These are phyloP conservation scores for Plasmodium inui DNA, from an alignment of 169 alveolate genomes.

Conservation along the genomic window DNA sequence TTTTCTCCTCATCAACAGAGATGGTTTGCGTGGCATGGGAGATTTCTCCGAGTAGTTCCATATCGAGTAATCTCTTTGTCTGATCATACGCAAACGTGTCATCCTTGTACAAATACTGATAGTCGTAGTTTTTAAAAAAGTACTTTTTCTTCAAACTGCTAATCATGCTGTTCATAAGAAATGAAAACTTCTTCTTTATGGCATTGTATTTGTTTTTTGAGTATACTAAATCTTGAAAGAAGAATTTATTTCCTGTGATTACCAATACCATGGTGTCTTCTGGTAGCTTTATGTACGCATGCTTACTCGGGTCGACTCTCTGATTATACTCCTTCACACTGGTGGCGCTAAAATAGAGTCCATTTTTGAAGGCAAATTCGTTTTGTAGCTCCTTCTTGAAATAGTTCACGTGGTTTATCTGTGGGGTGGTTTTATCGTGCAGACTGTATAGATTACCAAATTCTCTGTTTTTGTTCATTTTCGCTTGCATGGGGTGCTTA, in stretches of 20 bases:
- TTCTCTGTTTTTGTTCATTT: not conserved
- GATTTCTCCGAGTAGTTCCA: conserved; percentile 50
- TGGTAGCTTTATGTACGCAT: conserved; percentile 41
- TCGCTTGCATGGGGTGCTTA: not conserved
- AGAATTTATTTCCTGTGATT: conserved; percentile 48
- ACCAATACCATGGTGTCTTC: conserved; percentile 43
- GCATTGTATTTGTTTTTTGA: conserved; percentile 41
- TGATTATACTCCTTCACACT: conserved; percentile 48
- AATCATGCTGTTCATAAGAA: conserved; percentile 23
- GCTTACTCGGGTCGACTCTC: conserved; percentile 7
- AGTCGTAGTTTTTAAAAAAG: conserved; percentile 42
- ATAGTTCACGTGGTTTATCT: not conserved
- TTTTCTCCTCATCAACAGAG: not conserved
- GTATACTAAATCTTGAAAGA: conserved; percentile 60
- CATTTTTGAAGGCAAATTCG: conserved; percentile 55
- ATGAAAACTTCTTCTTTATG: conserved; percentile 31
- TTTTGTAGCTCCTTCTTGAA: conserved; percentile 54
- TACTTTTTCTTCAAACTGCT: conserved; percentile 21
- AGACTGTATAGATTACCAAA: not conserved
- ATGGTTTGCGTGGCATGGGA: conserved; percentile 45
- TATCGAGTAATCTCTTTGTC: conserved; percentile 10
- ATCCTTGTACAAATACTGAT: conserved; percentile 55
- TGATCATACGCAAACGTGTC: conserved; percentile 37
- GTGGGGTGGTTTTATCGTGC: not conserved
- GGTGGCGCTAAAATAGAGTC: conserved; percentile 35